Evolutionary conservation across 2,329 filamentous ascomycete species (phyloP), one percentile per base, ranked within the genome.

Genomic region (Trichoderma citrinoviride): DNA sequence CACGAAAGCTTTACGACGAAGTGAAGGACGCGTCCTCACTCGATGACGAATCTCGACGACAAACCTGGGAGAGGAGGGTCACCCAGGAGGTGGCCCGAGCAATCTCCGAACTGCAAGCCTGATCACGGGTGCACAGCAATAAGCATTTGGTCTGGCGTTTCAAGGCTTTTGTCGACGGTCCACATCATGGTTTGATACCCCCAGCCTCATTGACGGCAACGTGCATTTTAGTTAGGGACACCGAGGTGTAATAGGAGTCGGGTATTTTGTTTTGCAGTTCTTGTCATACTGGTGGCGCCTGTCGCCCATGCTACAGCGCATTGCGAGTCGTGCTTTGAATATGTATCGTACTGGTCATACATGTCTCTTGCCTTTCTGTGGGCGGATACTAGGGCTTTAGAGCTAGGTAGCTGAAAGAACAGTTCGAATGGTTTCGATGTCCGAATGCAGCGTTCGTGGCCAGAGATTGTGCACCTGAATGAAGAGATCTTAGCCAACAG

Each of bases 1-100:
- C 92, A 47, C 89, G 92, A 65, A 91, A 90, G 78, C 81, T 99
- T 65, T 99, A 99, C 77, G 92, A 87, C 68, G 84, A 87, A 67
- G 81, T 86, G 52, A 80, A 81, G 54, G 80, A 83, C 67, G 81
- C 82, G 15, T 78, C 82, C 21, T 77, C 81, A 25, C 82, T 95
- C 33, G 85, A 90, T 71, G 83, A 89, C 23, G 85, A 87, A 29
- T 85, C 86, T 64, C 85, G 87, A 65, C 85, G 87, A 65, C 85
- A 85, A 68, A 84, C 83, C 54, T 92, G 92, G 84, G 91, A 96
- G 78, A 87, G 84, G 70, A 84, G 92, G 71, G 93, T 93, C 15
- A 85, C 82, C 19, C 85, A 88, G 50, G 93, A 97, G 78, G 94
- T 97, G 4, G 86, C 88, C 66, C 87, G 84, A 70, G 92, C 92